A percentile compares a stretch with the other conserved stretches of the same genome.
phyloP scores from a whole-genome alignment of 805 yeast genomes.

The Wickerhamomyces chaumierensis region DNA sequence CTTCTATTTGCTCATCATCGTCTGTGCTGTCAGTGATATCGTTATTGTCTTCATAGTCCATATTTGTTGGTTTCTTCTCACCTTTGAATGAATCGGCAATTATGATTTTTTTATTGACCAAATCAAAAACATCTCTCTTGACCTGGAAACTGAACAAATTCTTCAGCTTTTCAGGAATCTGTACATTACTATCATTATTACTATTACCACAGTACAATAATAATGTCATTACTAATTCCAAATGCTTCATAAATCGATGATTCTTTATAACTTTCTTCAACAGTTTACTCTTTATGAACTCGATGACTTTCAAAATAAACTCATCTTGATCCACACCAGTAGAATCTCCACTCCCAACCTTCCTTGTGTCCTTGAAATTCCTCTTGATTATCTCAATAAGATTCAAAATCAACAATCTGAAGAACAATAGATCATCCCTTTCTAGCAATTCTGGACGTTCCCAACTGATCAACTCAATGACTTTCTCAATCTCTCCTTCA shows the following conservation, averaged over 20 bases:
- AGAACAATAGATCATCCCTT: conserved; percentile 52
- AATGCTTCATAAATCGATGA: conserved; percentile 48
- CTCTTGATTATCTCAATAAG: conserved; percentile 64
- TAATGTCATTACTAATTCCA: conserved; percentile 79
- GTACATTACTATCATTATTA: no score
- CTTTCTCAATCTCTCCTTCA: conserved; percentile 48
- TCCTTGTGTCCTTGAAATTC: conserved; percentile 12
- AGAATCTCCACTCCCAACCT: conserved; percentile 4
- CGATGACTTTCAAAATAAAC: conserved; percentile 42
- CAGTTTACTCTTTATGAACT: conserved; percentile 51
- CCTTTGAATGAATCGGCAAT: neutral
- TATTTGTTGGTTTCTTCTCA: no score
- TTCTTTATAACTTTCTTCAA: conserved; percentile 52
- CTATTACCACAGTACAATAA: conserved; percentile 34
- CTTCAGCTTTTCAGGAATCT: conserved; percentile 45
- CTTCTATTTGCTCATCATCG: neutral
- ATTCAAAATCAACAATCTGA: conserved; percentile 59
- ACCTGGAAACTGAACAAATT: conserved; percentile 46
- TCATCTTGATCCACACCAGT: conserved; percentile 25
- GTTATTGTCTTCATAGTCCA: no score
- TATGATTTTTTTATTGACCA: conserved; percentile 60
- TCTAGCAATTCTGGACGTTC: conserved; percentile 58
- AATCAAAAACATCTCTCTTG: conserved; percentile 53
- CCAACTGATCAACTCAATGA: conserved; percentile 45
- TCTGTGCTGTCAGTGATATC: neutral